Percentiles rank a stretch among this genome's conserved stretches.
Conservation (phyloP, 805 yeast genomes). For the Candida qinlingensis region DNA sequence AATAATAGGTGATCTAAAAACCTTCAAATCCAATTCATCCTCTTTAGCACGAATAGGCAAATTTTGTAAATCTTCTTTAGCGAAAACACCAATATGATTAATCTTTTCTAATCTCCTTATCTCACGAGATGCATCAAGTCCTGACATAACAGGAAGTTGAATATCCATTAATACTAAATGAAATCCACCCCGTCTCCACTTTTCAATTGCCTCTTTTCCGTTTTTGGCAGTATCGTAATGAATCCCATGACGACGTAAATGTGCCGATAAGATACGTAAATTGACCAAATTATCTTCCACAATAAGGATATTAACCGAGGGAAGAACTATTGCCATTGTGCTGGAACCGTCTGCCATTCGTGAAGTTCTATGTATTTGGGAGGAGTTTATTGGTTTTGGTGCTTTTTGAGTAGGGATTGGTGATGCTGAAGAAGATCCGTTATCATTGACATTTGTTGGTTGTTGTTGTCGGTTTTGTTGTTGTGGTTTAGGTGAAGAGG, state of each 20-base stretch:
- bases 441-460: too few relatives aligned
- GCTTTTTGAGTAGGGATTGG: neutral
- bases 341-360: conserved; percentile 14
- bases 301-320: conserved; percentile 83
- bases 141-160: conserved; percentile 93
- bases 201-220: conserved; percentile 92
- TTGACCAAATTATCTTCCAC: conserved; percentile 97
- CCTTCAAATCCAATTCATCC: conserved; percentile 52
- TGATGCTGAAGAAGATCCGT: neutral
- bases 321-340: conserved; percentile 59
- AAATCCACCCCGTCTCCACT: conserved; percentile 92
- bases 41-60: conserved; percentile 28
- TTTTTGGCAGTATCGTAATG: conserved; percentile 83
- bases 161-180: conserved; percentile 96
- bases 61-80: conserved; percentile 21
- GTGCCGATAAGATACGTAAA: conserved; percentile 85
- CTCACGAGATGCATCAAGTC: conserved; percentile 90
- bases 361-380: neutral
- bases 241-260: conserved; percentile 78
- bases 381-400: neutral
- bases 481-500: neutral
- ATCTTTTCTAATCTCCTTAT: conserved; percentile 78
- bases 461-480: neutral
- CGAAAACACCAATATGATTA: conserved; percentile 62
- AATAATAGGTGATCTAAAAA: conserved; percentile 92